Evolutionary conservation across 2,329 filamentous ascomycete species (phyloP), one percentile per base, ranked within the genome.

Genomic region (Lachnellula willkommii): DNA sequence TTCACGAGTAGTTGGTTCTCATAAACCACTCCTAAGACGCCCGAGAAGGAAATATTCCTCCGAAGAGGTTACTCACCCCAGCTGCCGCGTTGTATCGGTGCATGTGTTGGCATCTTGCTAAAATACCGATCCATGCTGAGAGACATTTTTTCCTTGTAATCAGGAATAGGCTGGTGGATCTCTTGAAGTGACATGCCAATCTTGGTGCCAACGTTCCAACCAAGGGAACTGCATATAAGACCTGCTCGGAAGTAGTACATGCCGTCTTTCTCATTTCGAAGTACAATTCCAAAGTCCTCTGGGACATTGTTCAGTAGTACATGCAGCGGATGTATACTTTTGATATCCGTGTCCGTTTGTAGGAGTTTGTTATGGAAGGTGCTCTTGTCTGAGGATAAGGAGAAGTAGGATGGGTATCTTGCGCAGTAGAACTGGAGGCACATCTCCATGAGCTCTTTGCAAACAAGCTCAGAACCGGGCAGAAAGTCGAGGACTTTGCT

Each of bases 391-490:
- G 66, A 64, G 53, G 78, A 77, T 0, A 90, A 68, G 3, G 75
- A 74, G 69, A 95, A 95, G 62, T 88, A 84, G 5, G 84, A 79
- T 0, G 90, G 90, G 66, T 95, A 95, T 3, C 90, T 79, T 3
- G 82, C 78, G 58, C 83, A 88, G n/a, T 93, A 72, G 62, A 93
- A 95, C 61, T 93, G 88, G 3, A 95, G 63, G 2, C 78, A 79
- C 83, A 93, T 91, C 70, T 95, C 90, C 89, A 94, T 92, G 5
- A 94, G 75, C 65, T 95, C 90, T 67, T 90, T 91, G 68, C 87
- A 90, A 0, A 85, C 90, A 0, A 94, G 75, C 64, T 94, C 88
- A 0, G 86, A 87, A 1, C 89, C 89, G 0, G 89, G 88, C 0
- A 92, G 75, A 35, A 78, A 77, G 54, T 87, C 79, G 1, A 94